A percentile compares a stretch with the other conserved stretches of the same genome.
These are phyloP conservation scores for barrel medic (Medicago truncatula) DNA, from an alignment of 306 rosid genomes.

Conservation along the genomic window DNA sequence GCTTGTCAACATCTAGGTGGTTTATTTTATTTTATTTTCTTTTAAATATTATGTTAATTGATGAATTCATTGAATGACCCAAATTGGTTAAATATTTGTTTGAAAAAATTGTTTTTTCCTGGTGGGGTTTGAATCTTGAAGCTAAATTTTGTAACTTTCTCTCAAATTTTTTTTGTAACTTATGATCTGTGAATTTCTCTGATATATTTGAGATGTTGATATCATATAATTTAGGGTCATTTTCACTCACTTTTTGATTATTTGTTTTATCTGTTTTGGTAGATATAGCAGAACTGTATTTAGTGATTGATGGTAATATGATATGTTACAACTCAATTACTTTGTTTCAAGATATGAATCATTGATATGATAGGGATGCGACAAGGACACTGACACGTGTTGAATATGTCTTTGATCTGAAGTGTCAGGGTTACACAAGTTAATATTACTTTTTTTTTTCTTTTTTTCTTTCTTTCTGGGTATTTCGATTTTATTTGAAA, in stretches of 20 bases:
- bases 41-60: not conserved
- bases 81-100: not conserved
- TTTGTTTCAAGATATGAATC: conserved; percentile 6
- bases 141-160: conserved; percentile 5
- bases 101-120: not conserved
- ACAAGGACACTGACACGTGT: too few relatives aligned
- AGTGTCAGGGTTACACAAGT: too few relatives aligned
- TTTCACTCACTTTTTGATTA: conserved; percentile 12
- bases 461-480: conserved; percentile 14
- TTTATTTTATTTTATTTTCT: not conserved
- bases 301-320: conserved; percentile 25
- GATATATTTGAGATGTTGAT: not conserved
- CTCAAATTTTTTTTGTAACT: not conserved
- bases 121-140: conserved; percentile 22
- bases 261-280: conserved; percentile 30
- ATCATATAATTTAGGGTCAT: conserved; percentile 16
- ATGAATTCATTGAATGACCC: not conserved
- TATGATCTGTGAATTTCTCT: conserved; percentile 5
- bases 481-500: not conserved
- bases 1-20: not conserved
- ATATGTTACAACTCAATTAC: conserved; percentile 9
- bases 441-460: not conserved
- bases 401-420: too few relatives aligned
- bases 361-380: too few relatives aligned
- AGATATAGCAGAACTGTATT: conserved; percentile 33